Evolutionary conservation across 2,329 filamentous ascomycete genomes (phyloP), one percentile per base, ranked within the genome.

Genomic region (Thelonectria blattea): DNA sequence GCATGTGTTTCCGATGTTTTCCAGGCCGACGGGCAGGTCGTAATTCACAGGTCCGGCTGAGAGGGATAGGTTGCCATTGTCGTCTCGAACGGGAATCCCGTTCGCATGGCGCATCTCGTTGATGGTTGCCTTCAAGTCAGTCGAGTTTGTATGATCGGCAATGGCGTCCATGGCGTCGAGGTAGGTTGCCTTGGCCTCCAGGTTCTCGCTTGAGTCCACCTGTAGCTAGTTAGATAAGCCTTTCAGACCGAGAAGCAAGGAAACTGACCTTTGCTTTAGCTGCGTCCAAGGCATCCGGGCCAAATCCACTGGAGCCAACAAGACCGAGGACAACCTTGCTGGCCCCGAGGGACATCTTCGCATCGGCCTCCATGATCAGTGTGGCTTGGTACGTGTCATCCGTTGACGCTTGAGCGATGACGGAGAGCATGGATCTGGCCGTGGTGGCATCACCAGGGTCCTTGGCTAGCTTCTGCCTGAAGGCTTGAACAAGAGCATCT

Each of bases 1-100:
- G 75, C 95, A 99, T 0, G 96, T 99, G 71, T 99, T 99, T 60
- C 95, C 93, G 58, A 98, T 96, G 68, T 98, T 99, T 64, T 88
- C 85, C 6, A 98, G 83, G 0, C 95, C 95, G 20, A 96, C 91
- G 0, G 95, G 95, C 75, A 91, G 88, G 30, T 85, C 80, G 48
- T 77, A 69, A 56, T 80, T 71, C 14, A 72, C 71, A 3, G 69
- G 56, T 41, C 54, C 63, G 15, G 45, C 39, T 17, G 45, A 46
- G 20, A 11, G 43, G 39, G 53, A 41, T 4, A 30, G 9, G 22
- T 6, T 42, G 9, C 39, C 41, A 18, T 45, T 62, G 18, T 20
- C 51, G 11, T 66, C 58, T 2, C 62, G 56, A 20, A 60, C 27
- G 15, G 68, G 63, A 18, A 72, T 72, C 0, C 66, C 68, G 30